Percentiles rank a stretch among this genome's conserved stretches.
These are phyloP conservation scores for Acanthamoeba quina DNA, from an alignment of 208 protist species.

Conservation along the genomic window DNA sequence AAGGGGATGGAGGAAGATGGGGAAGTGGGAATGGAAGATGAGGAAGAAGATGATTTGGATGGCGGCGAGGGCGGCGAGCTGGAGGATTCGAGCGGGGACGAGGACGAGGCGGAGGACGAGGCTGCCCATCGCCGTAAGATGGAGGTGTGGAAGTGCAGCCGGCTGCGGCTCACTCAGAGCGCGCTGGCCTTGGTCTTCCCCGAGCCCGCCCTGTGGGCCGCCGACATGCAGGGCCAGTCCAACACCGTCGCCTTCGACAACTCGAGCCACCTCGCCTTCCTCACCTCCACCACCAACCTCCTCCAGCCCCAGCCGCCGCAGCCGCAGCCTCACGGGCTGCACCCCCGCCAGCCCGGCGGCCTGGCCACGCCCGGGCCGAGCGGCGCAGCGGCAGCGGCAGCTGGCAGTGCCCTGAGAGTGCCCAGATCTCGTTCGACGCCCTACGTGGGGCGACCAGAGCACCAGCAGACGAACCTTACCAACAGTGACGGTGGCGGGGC, in stretches of 20 bases:
- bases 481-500: background rate
- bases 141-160: slow-evolving; percentile 54
- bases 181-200: slow-evolving; percentile 44
- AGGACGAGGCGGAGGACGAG: slow-evolving; percentile 1
- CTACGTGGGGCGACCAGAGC: background rate
- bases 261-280: slow-evolving; percentile 63
- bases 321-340: background rate
- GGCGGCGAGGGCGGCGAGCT: background rate
- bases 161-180: background rate
- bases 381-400: background rate
- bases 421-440: background rate
- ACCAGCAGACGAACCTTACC: too few species aligned
- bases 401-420: background rate
- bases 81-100: slow-evolving; percentile 13
- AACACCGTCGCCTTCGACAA: slow-evolving; percentile 52
- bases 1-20: background rate
- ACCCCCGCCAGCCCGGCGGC: background rate
- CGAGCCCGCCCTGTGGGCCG: slow-evolving; percentile 36
- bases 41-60: background rate
- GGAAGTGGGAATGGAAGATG: background rate
- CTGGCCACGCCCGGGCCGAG: background rate
- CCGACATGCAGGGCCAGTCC: slow-evolving; percentile 13
- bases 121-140: background rate
- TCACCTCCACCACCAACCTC: slow-evolving; percentile 62
- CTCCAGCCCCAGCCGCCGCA: background rate